phyloP scores from a whole-genome alignment of 331 rosid genomes.

The Malus hybrid region DNA sequence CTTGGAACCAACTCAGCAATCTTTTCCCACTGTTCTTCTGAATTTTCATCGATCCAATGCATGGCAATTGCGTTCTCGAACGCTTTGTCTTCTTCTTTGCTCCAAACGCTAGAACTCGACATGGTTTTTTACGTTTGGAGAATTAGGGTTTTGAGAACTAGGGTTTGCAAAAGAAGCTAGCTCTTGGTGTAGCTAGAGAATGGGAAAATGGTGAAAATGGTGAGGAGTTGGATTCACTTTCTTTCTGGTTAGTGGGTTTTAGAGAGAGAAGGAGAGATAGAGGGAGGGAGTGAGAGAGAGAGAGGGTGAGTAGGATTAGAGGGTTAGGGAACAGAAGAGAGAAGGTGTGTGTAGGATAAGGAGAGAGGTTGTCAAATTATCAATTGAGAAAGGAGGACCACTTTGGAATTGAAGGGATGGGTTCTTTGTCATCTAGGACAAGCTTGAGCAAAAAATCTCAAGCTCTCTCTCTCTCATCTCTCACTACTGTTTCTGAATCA shows the following conservation, averaged over 20 bases:
- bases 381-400: constrained; percentile 65
- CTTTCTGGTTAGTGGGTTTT: constrained; percentile 10
- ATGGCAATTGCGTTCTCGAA: constrained; percentile 85
- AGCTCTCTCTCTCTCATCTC: neutral
- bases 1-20: constrained; percentile 61
- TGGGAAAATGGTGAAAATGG: constrained; percentile 20
- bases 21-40: constrained; percentile 76
- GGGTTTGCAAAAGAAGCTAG: no score
- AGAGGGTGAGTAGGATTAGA: constrained; percentile 60
- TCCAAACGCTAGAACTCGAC: constrained; percentile 68
- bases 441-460: neutral
- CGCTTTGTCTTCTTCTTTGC: constrained; percentile 80
- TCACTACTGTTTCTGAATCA: constrained; percentile 14
- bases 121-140: constrained; percentile 27
- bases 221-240: neutral
- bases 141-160: no score
- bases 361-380: constrained; percentile 56
- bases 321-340: constrained; percentile 13
- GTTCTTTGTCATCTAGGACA: constrained; percentile 53
- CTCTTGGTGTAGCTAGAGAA: constrained; percentile 10
- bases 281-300: constrained; percentile 18
- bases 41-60: constrained; percentile 63
- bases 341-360: constrained; percentile 42
- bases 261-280: constrained; percentile 8
- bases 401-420: constrained; percentile 59